phyloP scores from a whole-genome alignment of 78 protist genomes.

The Dictyostelium citrinum region DNA sequence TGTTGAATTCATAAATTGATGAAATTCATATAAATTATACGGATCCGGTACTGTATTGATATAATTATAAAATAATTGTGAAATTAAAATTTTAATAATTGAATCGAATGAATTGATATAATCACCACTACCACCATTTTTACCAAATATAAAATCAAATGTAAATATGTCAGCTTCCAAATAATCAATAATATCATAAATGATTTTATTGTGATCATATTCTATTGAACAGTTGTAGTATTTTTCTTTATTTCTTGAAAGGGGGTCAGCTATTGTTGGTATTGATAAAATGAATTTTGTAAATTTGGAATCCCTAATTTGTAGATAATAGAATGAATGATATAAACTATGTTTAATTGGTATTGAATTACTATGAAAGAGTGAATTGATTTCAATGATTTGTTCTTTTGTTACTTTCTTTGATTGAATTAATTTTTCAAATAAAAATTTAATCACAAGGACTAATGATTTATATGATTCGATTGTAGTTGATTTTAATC shows the following conservation, averaged over 20 bases:
- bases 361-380: neutral
- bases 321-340: neutral
- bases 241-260: neutral
- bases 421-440: neutral
- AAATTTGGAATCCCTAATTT: neutral
- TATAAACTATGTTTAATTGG: neutral
- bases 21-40: neutral
- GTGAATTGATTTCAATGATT: neutral
- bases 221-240: neutral
- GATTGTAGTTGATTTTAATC: neutral
- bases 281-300: neutral
- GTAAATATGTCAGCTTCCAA: neutral
- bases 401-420: neutral
- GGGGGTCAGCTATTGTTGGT: neutral
- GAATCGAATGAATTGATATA: neutral
- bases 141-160: neutral
- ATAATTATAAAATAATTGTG: too few relatives aligned
- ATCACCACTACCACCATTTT: neutral
- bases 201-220: neutral
- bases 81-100: too few relatives aligned
- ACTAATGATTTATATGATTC: neutral
- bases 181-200: neutral
- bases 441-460: neutral
- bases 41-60: neutral
- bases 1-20: neutral